Evolutionary conservation across 1,284 basidiomycete genomes (phyloP).

Genomic region (Omphalotus olearius): DNA sequence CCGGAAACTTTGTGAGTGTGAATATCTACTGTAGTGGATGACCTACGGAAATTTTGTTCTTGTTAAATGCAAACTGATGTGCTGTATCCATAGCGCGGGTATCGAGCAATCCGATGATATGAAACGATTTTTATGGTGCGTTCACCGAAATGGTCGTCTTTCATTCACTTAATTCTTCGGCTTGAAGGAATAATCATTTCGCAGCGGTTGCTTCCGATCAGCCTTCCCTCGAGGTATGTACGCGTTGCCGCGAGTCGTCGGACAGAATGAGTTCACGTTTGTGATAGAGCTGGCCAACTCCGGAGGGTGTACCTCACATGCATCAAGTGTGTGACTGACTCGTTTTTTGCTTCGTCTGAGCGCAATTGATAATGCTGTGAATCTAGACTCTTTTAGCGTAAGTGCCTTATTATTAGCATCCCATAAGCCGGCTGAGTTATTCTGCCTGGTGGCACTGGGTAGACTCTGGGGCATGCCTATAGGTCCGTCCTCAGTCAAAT

Average conservation of each 20-base stretch:
- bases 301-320: constrained; percentile 39
- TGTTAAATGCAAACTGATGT: neutral
- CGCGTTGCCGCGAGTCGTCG: neutral
- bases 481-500: constrained; percentile 29
- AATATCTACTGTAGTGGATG: too few species aligned
- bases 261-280: neutral
- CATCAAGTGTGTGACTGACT: constrained; percentile 44
- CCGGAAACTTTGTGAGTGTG: constrained; percentile 47
- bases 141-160: constrained; percentile 2
- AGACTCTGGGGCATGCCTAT: constrained; percentile 74
- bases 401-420: constrained; percentile 18
- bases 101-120: constrained; percentile 69
- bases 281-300: constrained; percentile 52
- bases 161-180: constrained; percentile 12
- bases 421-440: neutral
- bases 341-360: too few species aligned
- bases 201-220: constrained; percentile 71
- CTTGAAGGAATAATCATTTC: constrained; percentile 70
- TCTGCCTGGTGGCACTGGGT: neutral
- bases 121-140: constrained; percentile 66
- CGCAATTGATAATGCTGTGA: neutral
- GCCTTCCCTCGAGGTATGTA: constrained; percentile 61
- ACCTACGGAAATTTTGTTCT: neutral
- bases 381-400: constrained; percentile 58
- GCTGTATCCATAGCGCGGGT: constrained; percentile 42